These are phyloP conservation scores for Fusarium sp. DNA, from an alignment of 2,329 filamentous ascomycete species.

Conservation along the genomic window DNA sequence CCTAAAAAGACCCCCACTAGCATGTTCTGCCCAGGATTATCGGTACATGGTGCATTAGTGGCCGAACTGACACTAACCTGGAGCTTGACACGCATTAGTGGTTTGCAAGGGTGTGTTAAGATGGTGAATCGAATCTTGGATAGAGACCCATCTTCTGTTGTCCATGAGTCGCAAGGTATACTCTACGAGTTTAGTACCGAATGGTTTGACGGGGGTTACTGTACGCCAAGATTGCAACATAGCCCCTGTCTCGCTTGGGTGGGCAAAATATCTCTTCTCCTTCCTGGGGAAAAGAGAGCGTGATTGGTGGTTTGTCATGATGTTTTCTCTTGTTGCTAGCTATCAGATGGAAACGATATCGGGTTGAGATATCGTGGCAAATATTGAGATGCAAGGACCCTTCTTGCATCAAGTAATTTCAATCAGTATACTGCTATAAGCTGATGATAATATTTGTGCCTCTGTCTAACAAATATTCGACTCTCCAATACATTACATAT, in stretches of 20 bases:
- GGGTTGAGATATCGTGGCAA: neutral
- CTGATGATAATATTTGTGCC: too few species aligned
- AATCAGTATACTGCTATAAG: too few species aligned
- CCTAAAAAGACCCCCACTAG: neutral
- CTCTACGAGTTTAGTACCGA: neutral
- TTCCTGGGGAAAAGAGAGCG: neutral
- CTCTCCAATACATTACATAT: too few species aligned
- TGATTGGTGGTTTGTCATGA: neutral
- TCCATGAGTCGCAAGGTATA: neutral
- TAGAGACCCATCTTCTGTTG: neutral
- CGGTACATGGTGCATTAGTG: constrained; percentile 34
- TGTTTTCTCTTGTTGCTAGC: neutral
- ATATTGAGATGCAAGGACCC: neutral
- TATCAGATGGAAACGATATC: neutral
- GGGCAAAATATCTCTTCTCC: neutral
- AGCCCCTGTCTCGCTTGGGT: neutral
- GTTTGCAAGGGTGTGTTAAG: neutral
- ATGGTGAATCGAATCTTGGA: neutral
- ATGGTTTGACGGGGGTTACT: neutral
- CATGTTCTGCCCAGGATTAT: neutral
- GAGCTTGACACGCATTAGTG: constrained; percentile 15
- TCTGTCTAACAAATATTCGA: too few species aligned
- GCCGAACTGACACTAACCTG: constrained; percentile 21
- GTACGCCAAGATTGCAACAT: neutral
- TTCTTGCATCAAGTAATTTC: neutral